Conservation (phyloP, 1,139 yeast species). For the Saccharomycopsis hybrid region DNA sequence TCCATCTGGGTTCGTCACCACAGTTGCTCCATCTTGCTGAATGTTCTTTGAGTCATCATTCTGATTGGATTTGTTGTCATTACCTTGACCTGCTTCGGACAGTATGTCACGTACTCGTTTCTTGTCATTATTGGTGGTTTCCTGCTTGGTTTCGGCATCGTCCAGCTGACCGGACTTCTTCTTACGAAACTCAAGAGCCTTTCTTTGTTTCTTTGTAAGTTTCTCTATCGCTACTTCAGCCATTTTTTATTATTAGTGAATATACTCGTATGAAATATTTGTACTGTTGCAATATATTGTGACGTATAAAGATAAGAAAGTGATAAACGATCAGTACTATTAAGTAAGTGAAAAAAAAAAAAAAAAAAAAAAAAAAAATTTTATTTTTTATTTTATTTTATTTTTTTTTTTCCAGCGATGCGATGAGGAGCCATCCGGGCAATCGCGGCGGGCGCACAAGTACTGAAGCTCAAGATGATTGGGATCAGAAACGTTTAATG, state of each 20-base stretch:
- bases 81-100: slow-evolving; percentile 26
- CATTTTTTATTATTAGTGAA: too few relatives aligned
- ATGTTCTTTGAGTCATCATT: slow-evolving; percentile 21
- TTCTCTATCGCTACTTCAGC: slow-evolving; percentile 29
- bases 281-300: slow-evolving; percentile 1
- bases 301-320: too few relatives aligned
- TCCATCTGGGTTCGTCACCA: slow-evolving; percentile 24
- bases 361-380: too few relatives aligned
- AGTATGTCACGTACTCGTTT: slow-evolving; percentile 22
- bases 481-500: too few relatives aligned
- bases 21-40: background rate
- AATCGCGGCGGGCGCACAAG: too few relatives aligned
- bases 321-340: too few relatives aligned
- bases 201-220: slow-evolving; percentile 71
- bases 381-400: too few relatives aligned
- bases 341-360: too few relatives aligned
- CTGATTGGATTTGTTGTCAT: slow-evolving; percentile 26
- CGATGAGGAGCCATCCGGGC: too few relatives aligned
- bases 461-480: too few relatives aligned
- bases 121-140: slow-evolving; percentile 17
- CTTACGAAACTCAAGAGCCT: slow-evolving; percentile 68
- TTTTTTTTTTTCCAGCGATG: too few relatives aligned
- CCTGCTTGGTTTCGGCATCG: slow-evolving; percentile 26
- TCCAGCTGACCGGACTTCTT: slow-evolving; percentile 27
- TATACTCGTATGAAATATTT: too few relatives aligned